Conservation (phyloP, 352 stramenopile genomes). For the Pythium rishiriense region DNA sequence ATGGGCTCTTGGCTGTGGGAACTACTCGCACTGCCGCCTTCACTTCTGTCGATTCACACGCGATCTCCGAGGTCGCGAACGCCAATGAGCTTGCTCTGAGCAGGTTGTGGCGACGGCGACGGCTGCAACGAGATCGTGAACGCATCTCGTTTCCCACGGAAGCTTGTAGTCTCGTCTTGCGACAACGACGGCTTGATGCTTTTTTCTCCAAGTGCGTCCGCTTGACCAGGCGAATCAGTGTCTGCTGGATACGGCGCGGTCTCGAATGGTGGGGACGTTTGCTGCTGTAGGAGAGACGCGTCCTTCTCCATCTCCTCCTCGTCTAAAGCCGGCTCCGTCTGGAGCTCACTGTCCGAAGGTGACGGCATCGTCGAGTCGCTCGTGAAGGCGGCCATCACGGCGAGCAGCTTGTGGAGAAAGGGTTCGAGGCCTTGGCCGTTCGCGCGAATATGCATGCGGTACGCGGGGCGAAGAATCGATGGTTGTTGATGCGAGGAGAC, state of each 20-base stretch:
- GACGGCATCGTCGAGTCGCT: not conserved
- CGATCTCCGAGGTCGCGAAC: not conserved
- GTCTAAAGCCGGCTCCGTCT: not conserved
- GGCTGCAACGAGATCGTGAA: not conserved
- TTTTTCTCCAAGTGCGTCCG: not conserved
- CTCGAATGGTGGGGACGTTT: not conserved
- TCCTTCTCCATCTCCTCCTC: not conserved
- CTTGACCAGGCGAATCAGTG: too few relatives aligned
- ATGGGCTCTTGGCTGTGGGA: not conserved
- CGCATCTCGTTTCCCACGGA: constrained; percentile 1
- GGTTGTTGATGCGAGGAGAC: not conserved
- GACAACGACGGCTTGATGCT: not conserved
- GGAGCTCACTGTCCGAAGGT: not conserved
- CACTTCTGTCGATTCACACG: not conserved
- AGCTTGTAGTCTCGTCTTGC: not conserved
- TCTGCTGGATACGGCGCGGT: not conserved
- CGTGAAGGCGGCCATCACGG: not conserved
- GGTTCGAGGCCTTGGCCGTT: constrained; percentile 18
- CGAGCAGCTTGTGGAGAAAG: constrained; percentile 18
- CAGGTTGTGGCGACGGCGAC: not conserved
- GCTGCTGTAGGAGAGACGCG: not conserved
- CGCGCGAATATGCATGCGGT: constrained; percentile 18
- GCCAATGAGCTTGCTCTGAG: constrained; percentile 3
- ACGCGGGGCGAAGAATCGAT: constrained; percentile 1
- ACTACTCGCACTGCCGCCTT: not conserved